Evolutionary conservation across 2,329 filamentous ascomycete species (phyloP).

Genomic region (Apiospora aurea): DNA sequence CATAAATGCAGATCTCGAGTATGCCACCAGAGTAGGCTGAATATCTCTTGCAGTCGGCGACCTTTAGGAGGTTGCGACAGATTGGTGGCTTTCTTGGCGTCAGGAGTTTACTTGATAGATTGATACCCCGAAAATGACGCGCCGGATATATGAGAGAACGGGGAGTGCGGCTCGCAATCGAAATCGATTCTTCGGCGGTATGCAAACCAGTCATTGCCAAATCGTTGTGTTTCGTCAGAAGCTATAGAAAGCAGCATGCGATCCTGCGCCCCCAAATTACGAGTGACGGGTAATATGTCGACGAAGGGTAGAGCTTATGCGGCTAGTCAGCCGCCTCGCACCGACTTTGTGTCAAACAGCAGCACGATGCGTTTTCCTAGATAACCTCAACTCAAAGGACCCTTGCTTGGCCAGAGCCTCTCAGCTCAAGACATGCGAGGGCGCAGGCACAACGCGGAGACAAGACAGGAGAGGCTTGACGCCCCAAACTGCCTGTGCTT

Average conservation of each 20-base stretch:
- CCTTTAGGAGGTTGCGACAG: neutral
- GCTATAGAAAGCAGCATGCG: neutral
- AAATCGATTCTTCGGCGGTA: neutral
- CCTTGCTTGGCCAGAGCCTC: neutral
- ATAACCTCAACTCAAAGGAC: neutral
- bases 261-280: neutral
- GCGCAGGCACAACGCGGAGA: neutral
- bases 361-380: neutral
- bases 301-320: neutral
- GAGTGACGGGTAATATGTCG: neutral
- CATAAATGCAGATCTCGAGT: neutral
- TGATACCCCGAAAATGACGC: slow-evolving; percentile 22
- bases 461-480: neutral
- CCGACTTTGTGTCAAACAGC: slow-evolving; percentile 2
- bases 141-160: neutral
- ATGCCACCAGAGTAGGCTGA: neutral
- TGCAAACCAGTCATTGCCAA: slow-evolving; percentile 8
- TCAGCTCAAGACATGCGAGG: neutral
- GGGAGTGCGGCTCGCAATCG: neutral
- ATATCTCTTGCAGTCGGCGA: slow-evolving; percentile 1
- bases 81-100: slow-evolving; percentile 24
- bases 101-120: slow-evolving; percentile 24
- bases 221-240: neutral
- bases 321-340: neutral
- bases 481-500: slow-evolving; percentile 5